These are phyloP conservation scores for Adansonia rubrostipa DNA, from an alignment of 441 rosid species.

Conservation along the genomic window DNA sequence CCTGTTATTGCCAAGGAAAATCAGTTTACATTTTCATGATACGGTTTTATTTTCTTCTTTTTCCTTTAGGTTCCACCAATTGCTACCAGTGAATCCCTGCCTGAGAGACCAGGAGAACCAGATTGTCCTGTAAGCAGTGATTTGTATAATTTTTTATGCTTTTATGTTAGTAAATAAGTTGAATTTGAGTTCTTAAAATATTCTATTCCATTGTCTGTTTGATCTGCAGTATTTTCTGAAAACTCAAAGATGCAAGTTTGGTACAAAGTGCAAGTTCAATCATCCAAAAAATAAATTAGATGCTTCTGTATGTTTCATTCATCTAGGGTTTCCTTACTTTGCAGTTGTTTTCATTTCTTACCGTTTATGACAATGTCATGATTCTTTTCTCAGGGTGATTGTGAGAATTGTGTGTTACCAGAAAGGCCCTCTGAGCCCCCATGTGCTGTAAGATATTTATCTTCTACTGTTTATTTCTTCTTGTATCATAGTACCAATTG, in stretches of 20 bases:
- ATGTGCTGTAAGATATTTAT: slow-evolving; percentile 71
- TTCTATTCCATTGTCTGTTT: slow-evolving; percentile 25
- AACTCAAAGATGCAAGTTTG: slow-evolving; percentile 95
- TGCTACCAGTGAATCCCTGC: slow-evolving; percentile 59
- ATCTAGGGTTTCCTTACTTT: slow-evolving; percentile 27
- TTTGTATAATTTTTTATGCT: slow-evolving; percentile 17
- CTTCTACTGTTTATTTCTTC: slow-evolving; percentile 19
- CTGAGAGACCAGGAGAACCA: slow-evolving; percentile 85
- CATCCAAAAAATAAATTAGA: slow-evolving; percentile 67
- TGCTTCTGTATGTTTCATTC: slow-evolving; percentile 48
- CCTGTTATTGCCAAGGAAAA: slow-evolving; percentile 29
- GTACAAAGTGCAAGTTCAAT: slow-evolving; percentile 87
- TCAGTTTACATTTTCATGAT: slow-evolving; percentile 16
- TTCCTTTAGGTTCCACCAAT: slow-evolving; percentile 63
- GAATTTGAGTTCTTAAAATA: slow-evolving; percentile 26
- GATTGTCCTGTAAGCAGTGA: slow-evolving; percentile 86
- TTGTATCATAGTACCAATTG: slow-evolving; percentile 14
- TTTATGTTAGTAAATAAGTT: not conserved
- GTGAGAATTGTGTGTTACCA: slow-evolving; percentile 61
- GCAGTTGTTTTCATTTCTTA: slow-evolving; percentile 8
- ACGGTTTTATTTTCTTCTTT: slow-evolving; percentile 23
- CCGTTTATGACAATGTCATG: slow-evolving; percentile 20
- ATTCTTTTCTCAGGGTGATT: slow-evolving; percentile 52
- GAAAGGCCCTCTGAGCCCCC: slow-evolving; percentile 84
- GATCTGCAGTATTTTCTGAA: slow-evolving; percentile 78